Evolutionary conservation across 805 yeast genomes (phyloP).

Genomic region (Nakazawaea molendinolei): DNA sequence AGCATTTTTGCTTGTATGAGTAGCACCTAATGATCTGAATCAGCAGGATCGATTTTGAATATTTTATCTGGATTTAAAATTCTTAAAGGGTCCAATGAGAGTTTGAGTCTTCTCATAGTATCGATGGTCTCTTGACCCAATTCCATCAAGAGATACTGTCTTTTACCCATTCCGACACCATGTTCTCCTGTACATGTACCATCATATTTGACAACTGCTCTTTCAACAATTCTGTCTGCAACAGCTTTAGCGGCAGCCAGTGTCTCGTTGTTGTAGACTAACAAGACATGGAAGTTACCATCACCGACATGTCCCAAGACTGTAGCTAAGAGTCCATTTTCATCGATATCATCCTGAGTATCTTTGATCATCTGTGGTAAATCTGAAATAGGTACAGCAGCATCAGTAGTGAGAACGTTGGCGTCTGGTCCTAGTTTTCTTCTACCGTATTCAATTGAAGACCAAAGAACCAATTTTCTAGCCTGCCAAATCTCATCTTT

Average conservation of each 20-base stretch:
- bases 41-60: conserved; percentile 49
- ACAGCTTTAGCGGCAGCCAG: conserved; percentile 27
- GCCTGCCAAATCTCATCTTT: conserved; percentile 62
- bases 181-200: conserved; percentile 79
- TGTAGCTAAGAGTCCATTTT: conserved; percentile 38
- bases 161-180: conserved; percentile 66
- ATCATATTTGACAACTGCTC: conserved; percentile 36
- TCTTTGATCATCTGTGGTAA: conserved; percentile 47
- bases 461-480: conserved; percentile 53
- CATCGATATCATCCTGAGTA: conserved; percentile 45
- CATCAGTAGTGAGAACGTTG: conserved; percentile 62
- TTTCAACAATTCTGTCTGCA: conserved; percentile 23
- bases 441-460: conserved; percentile 51
- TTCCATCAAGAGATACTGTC: conserved; percentile 46
- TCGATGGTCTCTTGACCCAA: conserved; percentile 55
- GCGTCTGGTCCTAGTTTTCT: conserved; percentile 36
- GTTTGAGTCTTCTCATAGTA: conserved; percentile 57
- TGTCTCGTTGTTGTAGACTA: conserved; percentile 40
- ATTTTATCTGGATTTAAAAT: conserved; percentile 65
- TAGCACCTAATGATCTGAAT: conserved; percentile 4
- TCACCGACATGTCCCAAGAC: conserved; percentile 69
- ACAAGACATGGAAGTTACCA: conserved; percentile 61
- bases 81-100: conserved; percentile 60
- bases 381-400: conserved; percentile 61
- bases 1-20: background rate